A percentile compares a stretch with the other conserved stretches of the same genome.
Evolutionary conservation across 768 basidiomycete genomes (phyloP).

Genomic region (Lenzites betulinus): DNA sequence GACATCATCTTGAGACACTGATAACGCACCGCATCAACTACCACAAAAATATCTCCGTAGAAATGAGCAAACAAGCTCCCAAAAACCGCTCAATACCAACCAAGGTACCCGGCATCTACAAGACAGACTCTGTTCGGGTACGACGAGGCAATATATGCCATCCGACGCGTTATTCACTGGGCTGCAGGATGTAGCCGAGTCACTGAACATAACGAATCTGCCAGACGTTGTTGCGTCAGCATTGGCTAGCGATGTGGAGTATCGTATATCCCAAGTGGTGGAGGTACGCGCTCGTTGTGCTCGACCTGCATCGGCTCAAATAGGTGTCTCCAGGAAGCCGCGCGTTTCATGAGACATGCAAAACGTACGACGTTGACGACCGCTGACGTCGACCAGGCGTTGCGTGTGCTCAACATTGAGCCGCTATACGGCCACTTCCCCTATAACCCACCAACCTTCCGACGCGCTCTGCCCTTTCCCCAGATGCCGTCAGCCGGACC

Average conservation of each 20-base stretch:
- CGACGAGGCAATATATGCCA: slow-evolving; percentile 25
- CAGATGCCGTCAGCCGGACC: slow-evolving; percentile 56
- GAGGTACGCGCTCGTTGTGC: slow-evolving; percentile 54
- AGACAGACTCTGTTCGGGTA: slow-evolving; percentile 33
- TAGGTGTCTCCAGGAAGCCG: slow-evolving; percentile 68
- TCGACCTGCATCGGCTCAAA: background rate
- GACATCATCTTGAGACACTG: no score
- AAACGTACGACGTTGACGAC: slow-evolving; percentile 88
- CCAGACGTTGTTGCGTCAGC: slow-evolving; percentile 79
- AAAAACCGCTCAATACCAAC: slow-evolving; percentile 9
- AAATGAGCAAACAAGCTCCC: slow-evolving; percentile 17
- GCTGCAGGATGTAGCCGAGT: slow-evolving; percentile 86
- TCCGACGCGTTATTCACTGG: slow-evolving; percentile 2
- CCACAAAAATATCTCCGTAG: no score
- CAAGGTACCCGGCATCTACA: slow-evolving; percentile 32
- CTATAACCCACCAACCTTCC: slow-evolving; percentile 62
- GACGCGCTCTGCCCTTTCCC: slow-evolving; percentile 50
- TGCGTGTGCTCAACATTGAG: slow-evolving; percentile 94
- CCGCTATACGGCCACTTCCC: slow-evolving; percentile 87
- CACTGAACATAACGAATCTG: slow-evolving; percentile 72
- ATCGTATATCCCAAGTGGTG: slow-evolving; percentile 91
- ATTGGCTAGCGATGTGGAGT: slow-evolving; percentile 95
- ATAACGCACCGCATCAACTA: background rate
- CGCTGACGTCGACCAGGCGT: slow-evolving; percentile 89
- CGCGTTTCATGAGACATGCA: slow-evolving; percentile 95